phyloP scores from a whole-genome alignment of 352 stramenopile species.

The Phytophthora aleatoria region DNA sequence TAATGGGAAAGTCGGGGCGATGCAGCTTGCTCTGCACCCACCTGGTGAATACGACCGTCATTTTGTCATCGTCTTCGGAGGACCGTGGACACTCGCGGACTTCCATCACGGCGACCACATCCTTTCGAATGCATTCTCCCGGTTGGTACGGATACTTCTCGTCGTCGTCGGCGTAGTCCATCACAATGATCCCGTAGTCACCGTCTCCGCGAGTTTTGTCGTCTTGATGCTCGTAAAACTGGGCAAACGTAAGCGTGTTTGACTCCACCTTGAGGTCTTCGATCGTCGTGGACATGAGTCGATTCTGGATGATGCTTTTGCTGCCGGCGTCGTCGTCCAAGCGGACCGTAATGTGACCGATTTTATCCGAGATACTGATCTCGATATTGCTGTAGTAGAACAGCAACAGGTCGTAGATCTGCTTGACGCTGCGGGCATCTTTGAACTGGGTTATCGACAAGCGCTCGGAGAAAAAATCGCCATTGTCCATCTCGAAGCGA shows the following conservation, averaged over 20 bases:
- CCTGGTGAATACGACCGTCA: conserved; percentile 31
- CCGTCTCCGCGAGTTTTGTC: conserved; percentile 25
- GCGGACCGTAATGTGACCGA: conserved; percentile 59
- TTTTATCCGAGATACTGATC: conserved; percentile 63
- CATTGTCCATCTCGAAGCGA: conserved; percentile 47
- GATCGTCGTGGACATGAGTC: conserved; percentile 48
- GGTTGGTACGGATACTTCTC: conserved; percentile 50
- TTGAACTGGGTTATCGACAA: conserved; percentile 57
- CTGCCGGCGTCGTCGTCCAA: conserved; percentile 59
- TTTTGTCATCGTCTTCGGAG: conserved; percentile 4
- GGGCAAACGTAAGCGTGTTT: conserved; percentile 44
- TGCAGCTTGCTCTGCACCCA: conserved; percentile 37
- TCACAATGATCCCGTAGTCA: conserved; percentile 42
- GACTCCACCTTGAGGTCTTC: conserved; percentile 42
- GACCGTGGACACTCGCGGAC: conserved; percentile 26
- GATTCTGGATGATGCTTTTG: conserved; percentile 49
- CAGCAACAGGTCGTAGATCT: conserved; percentile 55
- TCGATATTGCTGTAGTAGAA: conserved; percentile 67
- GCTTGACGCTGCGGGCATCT: conserved; percentile 37
- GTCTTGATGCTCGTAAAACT: conserved; percentile 30
- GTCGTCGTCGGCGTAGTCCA: conserved; percentile 48
- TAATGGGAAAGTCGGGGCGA: conserved; percentile 26
- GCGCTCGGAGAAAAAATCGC: conserved; percentile 49
- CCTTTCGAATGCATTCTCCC: conserved; percentile 40
- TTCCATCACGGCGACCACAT: conserved; percentile 43